A percentile compares a stretch with the other conserved stretches of the same genome.
Conservation (phyloP, 257 asterid species). For the Solanum clarkiae region DNA sequence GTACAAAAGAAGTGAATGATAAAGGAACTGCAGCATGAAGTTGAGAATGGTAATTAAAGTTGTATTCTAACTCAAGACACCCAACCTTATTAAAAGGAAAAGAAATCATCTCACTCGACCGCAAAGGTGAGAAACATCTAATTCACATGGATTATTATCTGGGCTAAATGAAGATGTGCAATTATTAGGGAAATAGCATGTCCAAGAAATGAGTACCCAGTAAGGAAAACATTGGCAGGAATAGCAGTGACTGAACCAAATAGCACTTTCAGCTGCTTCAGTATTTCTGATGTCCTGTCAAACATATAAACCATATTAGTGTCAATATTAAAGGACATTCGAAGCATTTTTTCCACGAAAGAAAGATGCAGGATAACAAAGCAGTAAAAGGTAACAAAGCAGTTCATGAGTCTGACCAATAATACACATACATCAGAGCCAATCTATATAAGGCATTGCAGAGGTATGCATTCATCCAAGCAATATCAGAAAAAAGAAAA, state of each 20-base stretch:
- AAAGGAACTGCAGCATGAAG: neutral
- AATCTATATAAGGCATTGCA: neutral
- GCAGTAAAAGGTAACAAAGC: neutral
- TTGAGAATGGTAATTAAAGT: neutral
- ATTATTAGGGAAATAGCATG: neutral
- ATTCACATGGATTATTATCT: neutral
- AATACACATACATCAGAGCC: neutral
- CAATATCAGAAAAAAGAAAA: neutral
- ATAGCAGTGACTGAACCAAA: slow-evolving; percentile 48
- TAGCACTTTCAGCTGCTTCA: slow-evolving; percentile 54
- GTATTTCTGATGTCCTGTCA: slow-evolving; percentile 56
- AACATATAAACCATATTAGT: neutral
- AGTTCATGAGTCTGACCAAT: neutral
- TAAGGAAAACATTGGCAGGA: slow-evolving; percentile 53
- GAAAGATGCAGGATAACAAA: neutral
- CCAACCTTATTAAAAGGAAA: neutral
- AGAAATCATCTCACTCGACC: neutral
- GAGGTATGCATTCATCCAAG: neutral
- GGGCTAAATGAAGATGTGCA: neutral
- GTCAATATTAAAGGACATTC: neutral
- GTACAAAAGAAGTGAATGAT: neutral
- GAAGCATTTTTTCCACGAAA: neutral
- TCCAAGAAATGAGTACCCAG: slow-evolving; percentile 40
- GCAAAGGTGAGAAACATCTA: neutral
- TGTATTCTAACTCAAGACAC: neutral